Percentiles rank a stretch among this genome's conserved stretches.
These are phyloP conservation scores for Cercospora zeae-maydis DNA, from an alignment of 2,329 filamentous ascomycete species.

Conservation along the genomic window DNA sequence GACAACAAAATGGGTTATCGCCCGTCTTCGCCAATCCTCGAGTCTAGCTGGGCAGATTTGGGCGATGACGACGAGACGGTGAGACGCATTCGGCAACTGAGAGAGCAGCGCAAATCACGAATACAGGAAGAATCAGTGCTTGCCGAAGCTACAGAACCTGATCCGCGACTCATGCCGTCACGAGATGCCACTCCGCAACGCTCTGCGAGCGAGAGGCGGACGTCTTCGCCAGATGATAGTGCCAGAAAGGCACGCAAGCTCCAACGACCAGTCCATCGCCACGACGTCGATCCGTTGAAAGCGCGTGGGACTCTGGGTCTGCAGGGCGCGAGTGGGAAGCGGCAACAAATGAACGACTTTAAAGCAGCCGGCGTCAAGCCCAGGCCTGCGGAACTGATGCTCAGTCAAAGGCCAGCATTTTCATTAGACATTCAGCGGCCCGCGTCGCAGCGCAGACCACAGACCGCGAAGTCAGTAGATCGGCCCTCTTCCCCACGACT, in stretches of 20 bases:
- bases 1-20: conserved; percentile 14
- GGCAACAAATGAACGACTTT: neutral
- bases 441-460: conserved; percentile 20
- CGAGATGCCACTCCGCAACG: conserved; percentile 12
- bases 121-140: conserved; percentile 44
- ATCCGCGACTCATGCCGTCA: neutral
- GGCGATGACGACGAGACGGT: conserved; percentile 51
- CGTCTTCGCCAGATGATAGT: conserved; percentile 19
- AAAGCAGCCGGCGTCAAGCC: conserved; percentile 7
- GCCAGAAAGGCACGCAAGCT: conserved; percentile 16
- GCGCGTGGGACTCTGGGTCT: conserved; percentile 44
- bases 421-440: conserved; percentile 20
- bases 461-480: conserved; percentile 24
- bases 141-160: neutral
- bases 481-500: conserved; percentile 22
- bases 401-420: conserved; percentile 11
- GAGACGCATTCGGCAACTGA: conserved; percentile 56
- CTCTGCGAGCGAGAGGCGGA: conserved; percentile 13
- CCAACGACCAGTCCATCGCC: conserved; percentile 20
- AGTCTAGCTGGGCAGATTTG: conserved; percentile 36
- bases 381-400: neutral
- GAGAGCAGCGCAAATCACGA: conserved; percentile 55
- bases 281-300: conserved; percentile 36
- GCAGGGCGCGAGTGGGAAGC: conserved; percentile 12
- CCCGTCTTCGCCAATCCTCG: conserved; percentile 31